Percentiles rank a stretch among this genome's conserved stretches.
phyloP scores from a whole-genome alignment of 1,139 yeast genomes.

The Taphrina flavorubra region DNA sequence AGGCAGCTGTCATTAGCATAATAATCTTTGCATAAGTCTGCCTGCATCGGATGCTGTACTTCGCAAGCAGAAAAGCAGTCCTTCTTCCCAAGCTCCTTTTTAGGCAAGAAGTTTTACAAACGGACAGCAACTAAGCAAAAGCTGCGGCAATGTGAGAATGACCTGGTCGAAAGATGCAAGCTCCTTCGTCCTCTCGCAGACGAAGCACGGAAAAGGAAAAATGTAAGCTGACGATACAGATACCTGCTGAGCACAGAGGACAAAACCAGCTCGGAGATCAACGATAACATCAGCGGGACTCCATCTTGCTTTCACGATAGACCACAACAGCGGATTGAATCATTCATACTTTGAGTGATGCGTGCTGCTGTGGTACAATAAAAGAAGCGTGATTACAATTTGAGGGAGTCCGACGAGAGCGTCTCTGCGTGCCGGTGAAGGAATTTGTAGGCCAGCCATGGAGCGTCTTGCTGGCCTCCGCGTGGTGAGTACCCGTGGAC shows the following conservation, averaged over 20 bases:
- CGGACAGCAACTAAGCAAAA: too few species aligned
- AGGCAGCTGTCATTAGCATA: neutral
- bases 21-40: too few species aligned
- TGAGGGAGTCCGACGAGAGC: neutral
- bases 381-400: constrained; percentile 35
- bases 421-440: constrained; percentile 1
- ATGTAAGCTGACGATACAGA: constrained; percentile 30
- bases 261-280: constrained; percentile 21
- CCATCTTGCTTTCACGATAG: constrained; percentile 35
- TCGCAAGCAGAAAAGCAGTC: too few species aligned
- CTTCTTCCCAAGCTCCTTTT: too few species aligned
- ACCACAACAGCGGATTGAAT: constrained; percentile 15
- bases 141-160: too few species aligned
- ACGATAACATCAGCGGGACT: constrained; percentile 22
- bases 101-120: too few species aligned
- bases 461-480: too few species aligned
- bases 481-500: too few species aligned
- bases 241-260: constrained; percentile 29
- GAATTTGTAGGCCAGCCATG: constrained; percentile 2
- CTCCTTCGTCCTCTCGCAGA: too few species aligned
- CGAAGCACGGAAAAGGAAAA: too few species aligned
- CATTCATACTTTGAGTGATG: too few species aligned
- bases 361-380: constrained; percentile 32
- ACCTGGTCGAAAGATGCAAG: neutral
- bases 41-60: too few species aligned